These are phyloP conservation scores for Coniochaeta ligniaria DNA, from an alignment of 2,329 filamentous ascomycete species.

Conservation along the genomic window DNA sequence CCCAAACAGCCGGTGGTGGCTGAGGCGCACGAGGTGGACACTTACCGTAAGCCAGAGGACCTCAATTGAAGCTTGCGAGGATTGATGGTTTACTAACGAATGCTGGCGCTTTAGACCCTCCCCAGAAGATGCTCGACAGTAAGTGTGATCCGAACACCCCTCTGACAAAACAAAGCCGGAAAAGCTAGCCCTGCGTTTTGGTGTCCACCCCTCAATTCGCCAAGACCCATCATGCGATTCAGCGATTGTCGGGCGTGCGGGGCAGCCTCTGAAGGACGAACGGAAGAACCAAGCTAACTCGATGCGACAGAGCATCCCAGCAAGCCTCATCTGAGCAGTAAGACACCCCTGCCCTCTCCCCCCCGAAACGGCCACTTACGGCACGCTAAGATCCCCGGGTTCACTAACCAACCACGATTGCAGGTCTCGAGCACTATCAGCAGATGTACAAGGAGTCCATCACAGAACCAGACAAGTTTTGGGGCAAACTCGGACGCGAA, in stretches of 20 bases:
- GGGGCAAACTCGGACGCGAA: slow-evolving; percentile 78
- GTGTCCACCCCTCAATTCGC: background rate
- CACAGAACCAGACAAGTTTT: slow-evolving; percentile 81
- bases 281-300: slow-evolving; percentile 22
- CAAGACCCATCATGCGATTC: background rate
- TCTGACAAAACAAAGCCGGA: background rate
- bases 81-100: background rate
- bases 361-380: slow-evolving; percentile 3
- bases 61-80: slow-evolving; percentile 5
- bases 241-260: slow-evolving; percentile 7
- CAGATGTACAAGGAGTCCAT: slow-evolving; percentile 77
- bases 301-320: slow-evolving; percentile 55
- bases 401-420: slow-evolving; percentile 1
- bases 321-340: slow-evolving; percentile 60
- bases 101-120: slow-evolving; percentile 42
- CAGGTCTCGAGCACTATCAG: slow-evolving; percentile 61
- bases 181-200: background rate
- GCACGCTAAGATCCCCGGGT: background rate
- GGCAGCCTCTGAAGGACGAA: slow-evolving; percentile 7
- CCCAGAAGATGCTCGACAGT: slow-evolving; percentile 62
- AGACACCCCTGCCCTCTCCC: slow-evolving; percentile 22
- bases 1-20: slow-evolving; percentile 54
- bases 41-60: slow-evolving; percentile 48
- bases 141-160: slow-evolving; percentile 25
- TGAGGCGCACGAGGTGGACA: slow-evolving; percentile 72